Evolutionary conservation across 1,284 basidiomycete genomes (phyloP).

Genomic region (Ceratobasidium papillatum): DNA sequence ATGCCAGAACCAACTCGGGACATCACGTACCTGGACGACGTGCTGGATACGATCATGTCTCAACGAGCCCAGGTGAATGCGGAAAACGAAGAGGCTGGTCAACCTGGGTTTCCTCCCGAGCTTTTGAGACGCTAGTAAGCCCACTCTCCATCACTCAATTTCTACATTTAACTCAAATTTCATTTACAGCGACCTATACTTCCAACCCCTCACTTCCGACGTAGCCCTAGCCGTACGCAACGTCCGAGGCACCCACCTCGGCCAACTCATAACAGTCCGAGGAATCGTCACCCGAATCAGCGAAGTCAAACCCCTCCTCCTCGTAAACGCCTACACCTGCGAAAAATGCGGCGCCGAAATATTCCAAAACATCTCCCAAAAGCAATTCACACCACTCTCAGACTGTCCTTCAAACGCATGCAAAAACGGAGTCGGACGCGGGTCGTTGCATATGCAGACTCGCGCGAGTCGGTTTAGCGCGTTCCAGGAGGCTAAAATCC

Average conservation of each 20-base stretch:
- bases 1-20: constrained; percentile 89
- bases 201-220: constrained; percentile 81
- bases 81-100: constrained; percentile 59
- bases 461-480: constrained; percentile 96
- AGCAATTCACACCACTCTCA: constrained; percentile 87
- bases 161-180: constrained; percentile 1
- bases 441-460: constrained; percentile 97
- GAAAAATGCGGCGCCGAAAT: constrained; percentile 98
- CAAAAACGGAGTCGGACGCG: constrained; percentile 85
- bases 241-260: constrained; percentile 86
- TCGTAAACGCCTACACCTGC: constrained; percentile 98
- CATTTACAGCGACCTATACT: constrained; percentile 84
- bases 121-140: constrained; percentile 94
- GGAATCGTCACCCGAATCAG: constrained; percentile 99
- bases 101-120: constrained; percentile 83
- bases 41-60: constrained; percentile 93
- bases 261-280: constrained; percentile 92
- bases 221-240: constrained; percentile 83
- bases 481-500: constrained; percentile 98
- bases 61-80: constrained; percentile 88
- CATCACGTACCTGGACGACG: constrained; percentile 87
- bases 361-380: constrained; percentile 96
- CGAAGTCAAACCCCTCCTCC: constrained; percentile 96
- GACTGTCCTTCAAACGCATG: constrained; percentile 85
- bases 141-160: background rate